Evolutionary conservation across 345 rosid species (phyloP).

Genomic region (Aegle marmelos): DNA sequence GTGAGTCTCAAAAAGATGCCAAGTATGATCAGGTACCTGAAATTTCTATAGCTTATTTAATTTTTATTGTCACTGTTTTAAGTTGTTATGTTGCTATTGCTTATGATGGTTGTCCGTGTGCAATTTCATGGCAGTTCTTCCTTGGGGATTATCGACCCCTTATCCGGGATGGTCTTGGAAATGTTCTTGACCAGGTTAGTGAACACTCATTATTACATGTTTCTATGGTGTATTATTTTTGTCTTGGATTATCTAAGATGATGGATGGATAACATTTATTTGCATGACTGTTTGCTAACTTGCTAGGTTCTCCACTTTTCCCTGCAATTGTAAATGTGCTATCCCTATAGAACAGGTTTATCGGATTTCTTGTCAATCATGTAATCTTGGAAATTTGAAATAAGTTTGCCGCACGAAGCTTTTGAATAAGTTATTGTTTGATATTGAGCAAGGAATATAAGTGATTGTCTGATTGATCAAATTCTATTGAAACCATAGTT

Average conservation of each 20-base stretch:
- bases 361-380: not conserved
- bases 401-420: not conserved
- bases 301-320: not conserved
- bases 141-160: slow-evolving; percentile 99
- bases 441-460: too few species aligned
- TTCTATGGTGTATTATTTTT: slow-evolving; percentile 5
- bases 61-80: not conserved
- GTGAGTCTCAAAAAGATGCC: slow-evolving; percentile 92
- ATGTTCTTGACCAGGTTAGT: slow-evolving; percentile 93
- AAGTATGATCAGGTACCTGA: slow-evolving; percentile 87
- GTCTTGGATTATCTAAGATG: not conserved
- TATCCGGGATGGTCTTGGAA: slow-evolving; percentile 75
- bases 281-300: not conserved
- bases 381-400: not conserved
- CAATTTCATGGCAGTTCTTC: slow-evolving; percentile 65
- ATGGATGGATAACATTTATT: not conserved
- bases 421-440: not conserved
- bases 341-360: not conserved
- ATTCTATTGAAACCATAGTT: too few species aligned
- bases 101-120: slow-evolving; percentile 22
- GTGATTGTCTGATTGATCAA: too few species aligned
- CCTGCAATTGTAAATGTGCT: not conserved
- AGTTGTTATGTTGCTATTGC: slow-evolving; percentile 16
- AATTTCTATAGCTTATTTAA: not conserved
- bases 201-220: slow-evolving; percentile 8